Evolutionary conservation across 2,329 filamentous ascomycete genomes (phyloP), one percentile per base, ranked within the genome.

Genomic region (Cryphonectria japonica): DNA sequence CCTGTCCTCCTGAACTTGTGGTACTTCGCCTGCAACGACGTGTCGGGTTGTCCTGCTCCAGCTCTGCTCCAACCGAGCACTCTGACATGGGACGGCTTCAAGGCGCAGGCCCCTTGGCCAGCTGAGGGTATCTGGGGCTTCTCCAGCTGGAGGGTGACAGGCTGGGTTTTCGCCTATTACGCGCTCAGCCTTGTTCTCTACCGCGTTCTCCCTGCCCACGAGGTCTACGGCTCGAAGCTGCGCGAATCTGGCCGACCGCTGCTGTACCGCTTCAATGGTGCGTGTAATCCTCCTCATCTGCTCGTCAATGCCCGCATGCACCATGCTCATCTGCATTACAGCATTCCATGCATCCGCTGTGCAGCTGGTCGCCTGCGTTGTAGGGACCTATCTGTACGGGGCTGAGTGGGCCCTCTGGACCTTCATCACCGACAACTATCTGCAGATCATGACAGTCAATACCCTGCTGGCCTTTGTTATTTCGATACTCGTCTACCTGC

Each of bases 391-490:
- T 61, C 81, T 89, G 4, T 87, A 94, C 74, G 94, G 94, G 64
- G 88, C 93, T 52, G 86, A 94, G 37, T 97, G 95, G 76, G 85
- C 88, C 8, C 87, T 97, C 66, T 98, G 94, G 94, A 92, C 90
- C 37, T 97, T 93, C 82, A 93, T 97, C 78, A 91, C 92, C 83
- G 89, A 96, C 77, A 94, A 97, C 82, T 95, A 94, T 78, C 78
- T 95, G 64, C 93, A 94, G 79, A 86, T 98, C 64, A 84, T 96
- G 32, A 95, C 93, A 0, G 89, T 90, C 72, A 95, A 94, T 78
- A 88, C 96, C 72, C 76, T 95, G 67, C 90, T 97, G 74, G 85
- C 92, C 22, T 92, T 90, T 75, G 80, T 81, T 11, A 82, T 96
- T 22, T 89, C 94, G 5, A 87, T 87, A 5, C 97, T 89, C 75